phyloP scores from a whole-genome alignment of 495 filamentous ascomycete species.

The Penicillium nucicola region DNA sequence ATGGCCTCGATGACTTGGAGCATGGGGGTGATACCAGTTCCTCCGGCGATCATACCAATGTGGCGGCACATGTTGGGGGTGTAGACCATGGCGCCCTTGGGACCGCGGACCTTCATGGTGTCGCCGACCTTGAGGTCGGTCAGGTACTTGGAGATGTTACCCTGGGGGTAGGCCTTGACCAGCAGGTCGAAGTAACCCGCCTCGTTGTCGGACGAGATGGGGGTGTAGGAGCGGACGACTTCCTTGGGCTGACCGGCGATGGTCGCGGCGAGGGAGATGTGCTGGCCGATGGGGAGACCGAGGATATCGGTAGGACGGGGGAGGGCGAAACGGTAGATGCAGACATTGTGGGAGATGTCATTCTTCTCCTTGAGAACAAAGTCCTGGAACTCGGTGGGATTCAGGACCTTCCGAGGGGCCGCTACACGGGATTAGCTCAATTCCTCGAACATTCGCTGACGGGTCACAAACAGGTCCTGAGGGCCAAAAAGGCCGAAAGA shows the following conservation, averaged over 20 bases:
- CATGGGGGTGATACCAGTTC: constrained; percentile 98
- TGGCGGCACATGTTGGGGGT: constrained; percentile 88
- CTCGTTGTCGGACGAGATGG: constrained; percentile 87
- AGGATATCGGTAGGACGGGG: constrained; percentile 76
- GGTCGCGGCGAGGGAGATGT: constrained; percentile 88
- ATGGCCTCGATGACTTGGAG: constrained; percentile 91
- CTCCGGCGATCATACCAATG: constrained; percentile 97
- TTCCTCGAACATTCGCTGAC: constrained; percentile 8
- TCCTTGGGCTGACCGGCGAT: constrained; percentile 78
- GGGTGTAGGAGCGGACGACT: constrained; percentile 93
- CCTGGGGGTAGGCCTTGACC: constrained; percentile 94
- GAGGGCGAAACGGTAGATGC: constrained; percentile 92
- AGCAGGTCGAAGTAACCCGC: constrained; percentile 95
- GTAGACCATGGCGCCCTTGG: constrained; percentile 97
- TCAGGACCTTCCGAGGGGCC: constrained; percentile 79
- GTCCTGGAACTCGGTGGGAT: constrained; percentile 81
- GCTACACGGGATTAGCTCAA: constrained; percentile 11
- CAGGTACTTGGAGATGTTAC: constrained; percentile 93
- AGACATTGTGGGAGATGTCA: constrained; percentile 92
- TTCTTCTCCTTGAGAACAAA: constrained; percentile 90
- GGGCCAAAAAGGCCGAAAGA: constrained; percentile 13
- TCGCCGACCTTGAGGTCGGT: constrained; percentile 77
- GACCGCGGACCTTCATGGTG: constrained; percentile 82
- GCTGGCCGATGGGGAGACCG: constrained; percentile 95
- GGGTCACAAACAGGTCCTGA: constrained; percentile 13